A percentile compares a stretch with the other conserved stretches of the same genome.
phyloP scores from a whole-genome alignment of 140 eudicot species.

The Bidens hawaiensis region DNA sequence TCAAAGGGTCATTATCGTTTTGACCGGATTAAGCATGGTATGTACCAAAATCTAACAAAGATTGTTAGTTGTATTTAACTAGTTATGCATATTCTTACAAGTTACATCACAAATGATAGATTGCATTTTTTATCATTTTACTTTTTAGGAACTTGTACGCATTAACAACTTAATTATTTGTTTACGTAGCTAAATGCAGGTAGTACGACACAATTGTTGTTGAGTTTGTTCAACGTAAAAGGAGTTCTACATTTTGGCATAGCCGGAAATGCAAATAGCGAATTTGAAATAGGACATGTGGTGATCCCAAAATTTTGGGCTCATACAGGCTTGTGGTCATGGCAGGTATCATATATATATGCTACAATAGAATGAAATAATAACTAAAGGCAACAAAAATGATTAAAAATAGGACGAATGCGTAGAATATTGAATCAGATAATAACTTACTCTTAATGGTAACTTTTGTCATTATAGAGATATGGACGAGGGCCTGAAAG shows the following conservation, averaged over 20 bases:
- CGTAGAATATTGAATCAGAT: not conserved
- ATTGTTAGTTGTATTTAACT: not conserved
- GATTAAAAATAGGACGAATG: not conserved
- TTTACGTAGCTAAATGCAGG: slow-evolving; percentile 50
- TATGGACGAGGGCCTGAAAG: slow-evolving; percentile 46
- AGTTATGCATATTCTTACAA: not conserved
- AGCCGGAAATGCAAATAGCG: slow-evolving; percentile 54
- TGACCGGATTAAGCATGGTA: slow-evolving; percentile 68
- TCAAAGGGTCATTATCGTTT: slow-evolving; percentile 41
- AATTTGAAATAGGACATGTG: slow-evolving; percentile 54
- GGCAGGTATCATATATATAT: slow-evolving; percentile 78
- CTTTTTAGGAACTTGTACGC: not conserved
- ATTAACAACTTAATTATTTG: not conserved
- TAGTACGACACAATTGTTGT: slow-evolving; percentile 37
- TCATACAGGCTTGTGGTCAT: slow-evolving; percentile 53
- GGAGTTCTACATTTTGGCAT: slow-evolving; percentile 53
- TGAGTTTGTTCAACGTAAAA: slow-evolving; percentile 37
- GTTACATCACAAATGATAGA: not conserved
- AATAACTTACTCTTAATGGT: not conserved
- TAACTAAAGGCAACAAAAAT: not conserved
- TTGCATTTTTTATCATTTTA: not conserved
- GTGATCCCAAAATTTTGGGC: slow-evolving; percentile 57
- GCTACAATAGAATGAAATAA: not conserved
- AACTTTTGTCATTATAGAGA: slow-evolving; percentile 32
- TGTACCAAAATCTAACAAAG: not conserved